A percentile compares a stretch with the other conserved stretches of the same genome.
Evolutionary conservation across 129 eudicot genomes (phyloP).

Genomic region (carrot (Daucus carota)): DH1_v3.0 NC_030382.2:52756501-52757000

Average conservation of each 20-base stretch:
- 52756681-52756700: constrained; percentile 52
- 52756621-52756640: background rate
- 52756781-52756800: constrained; percentile 26
- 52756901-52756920: constrained; percentile 22
- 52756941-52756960: constrained; percentile 25
- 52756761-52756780: constrained; percentile 29
- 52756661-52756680: constrained; percentile 14
- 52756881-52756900: constrained; percentile 28
- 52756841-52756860: constrained; percentile 9
- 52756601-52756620: background rate
- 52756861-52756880: constrained; percentile 42
- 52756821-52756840: too few relatives aligned
- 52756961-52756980: constrained; percentile 15
- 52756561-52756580: background rate
- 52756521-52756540: constrained; percentile 48
- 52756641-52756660: constrained; percentile 3
- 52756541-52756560: constrained; percentile 44
- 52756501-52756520: constrained; percentile 42
- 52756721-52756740: constrained; percentile 30
- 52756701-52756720: constrained; percentile 22
- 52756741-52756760: constrained; percentile 48
- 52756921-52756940: constrained; percentile 14
- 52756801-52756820: constrained; percentile 1
- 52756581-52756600: background rate
- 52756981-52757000: constrained; percentile 32